Evolutionary conservation across 2,329 filamentous ascomycete genomes (phyloP), one percentile per base, ranked within the genome.

Genomic region (Chrysoporthe austroafricana): DNA sequence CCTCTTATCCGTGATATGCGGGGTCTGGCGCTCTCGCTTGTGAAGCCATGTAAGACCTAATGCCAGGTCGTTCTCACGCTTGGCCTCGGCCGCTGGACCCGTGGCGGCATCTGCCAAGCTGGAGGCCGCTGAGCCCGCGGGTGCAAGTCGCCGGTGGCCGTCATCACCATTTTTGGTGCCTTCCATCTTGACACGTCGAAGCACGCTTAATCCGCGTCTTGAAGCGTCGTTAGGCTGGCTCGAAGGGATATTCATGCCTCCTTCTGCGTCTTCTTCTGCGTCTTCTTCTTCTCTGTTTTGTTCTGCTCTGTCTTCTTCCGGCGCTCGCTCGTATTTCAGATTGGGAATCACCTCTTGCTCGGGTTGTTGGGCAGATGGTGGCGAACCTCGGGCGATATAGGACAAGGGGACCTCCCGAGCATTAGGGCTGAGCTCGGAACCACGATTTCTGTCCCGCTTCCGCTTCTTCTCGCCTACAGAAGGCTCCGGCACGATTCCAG

Each of bases 11-110:
- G 18, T 18, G 6, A 60, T 42, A 18, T 62, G 66, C 44, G 60
- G 32, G 21, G 26, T 21, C 26, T 57, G 21, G 7, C 32, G 62
- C 8, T 56, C n/a, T 21, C 59, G 62, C 44, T 67, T 69, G 58
- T 69, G 68, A 8, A 69, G 63, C 32, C 66, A 69, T 18, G 62
- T 44, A 56, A 50, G 62, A 60, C 62, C 63, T 42, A 18, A 42
- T 21, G 8, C 16, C 13, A 52, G 54, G n/a, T 44, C 52, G 0
- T 39, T 56, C 16, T 46, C 56, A 56, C 39, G 62, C 42, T n/a
- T n/a, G 14, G 39, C 39, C n/a, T 66, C 59, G 32, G 50, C 42
- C 13, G 42, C 21, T 7, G 26, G 34, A n/a, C 48, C 50, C 16
- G 13, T 32, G 42, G n/a, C 56, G 32, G 44, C 61, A 8, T 69